Percentiles rank a stretch among this genome's conserved stretches.
These are phyloP conservation scores for Rhamnella rubrinervis DNA, from an alignment of 331 rosid genomes.

Conservation along the genomic window DNA sequence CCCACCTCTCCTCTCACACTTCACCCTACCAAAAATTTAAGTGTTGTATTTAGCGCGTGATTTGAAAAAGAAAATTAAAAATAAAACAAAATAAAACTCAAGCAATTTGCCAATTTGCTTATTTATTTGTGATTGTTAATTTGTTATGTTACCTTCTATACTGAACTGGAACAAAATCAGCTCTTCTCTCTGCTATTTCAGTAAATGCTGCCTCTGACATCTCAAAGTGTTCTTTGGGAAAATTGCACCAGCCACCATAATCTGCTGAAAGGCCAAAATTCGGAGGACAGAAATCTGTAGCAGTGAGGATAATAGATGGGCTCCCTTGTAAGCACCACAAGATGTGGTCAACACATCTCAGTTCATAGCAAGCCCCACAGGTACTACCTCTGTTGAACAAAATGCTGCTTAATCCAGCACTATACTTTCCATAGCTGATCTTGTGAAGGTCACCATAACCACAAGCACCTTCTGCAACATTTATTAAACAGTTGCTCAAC, in stretches of 20 bases:
- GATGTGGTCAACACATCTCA: slow-evolving; percentile 93
- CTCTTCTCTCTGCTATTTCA: slow-evolving; percentile 74
- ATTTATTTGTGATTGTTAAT: neutral
- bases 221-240: slow-evolving; percentile 91
- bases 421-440: slow-evolving; percentile 67
- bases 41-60: neutral
- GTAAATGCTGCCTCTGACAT: slow-evolving; percentile 83
- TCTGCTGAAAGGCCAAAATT: slow-evolving; percentile 81
- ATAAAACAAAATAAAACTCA: neutral
- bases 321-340: slow-evolving; percentile 92
- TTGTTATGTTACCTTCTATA: slow-evolving; percentile 56
- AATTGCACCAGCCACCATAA: slow-evolving; percentile 99
- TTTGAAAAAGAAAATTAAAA: neutral
- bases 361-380: slow-evolving; percentile 94
- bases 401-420: slow-evolving; percentile 86
- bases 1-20: slow-evolving; percentile 80
- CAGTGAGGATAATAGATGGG: slow-evolving; percentile 84
- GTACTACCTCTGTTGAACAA: slow-evolving; percentile 81
- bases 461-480: slow-evolving; percentile 92
- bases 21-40: slow-evolving; percentile 54
- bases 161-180: slow-evolving; percentile 91
- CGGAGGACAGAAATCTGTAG: slow-evolving; percentile 96
- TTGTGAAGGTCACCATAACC: slow-evolving; percentile 94
- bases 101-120: neutral
- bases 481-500: neutral